Base-by-base conservation (phyloP, 192 early-diverging fungal species). In the Umbelopsis isabellina region DNA sequence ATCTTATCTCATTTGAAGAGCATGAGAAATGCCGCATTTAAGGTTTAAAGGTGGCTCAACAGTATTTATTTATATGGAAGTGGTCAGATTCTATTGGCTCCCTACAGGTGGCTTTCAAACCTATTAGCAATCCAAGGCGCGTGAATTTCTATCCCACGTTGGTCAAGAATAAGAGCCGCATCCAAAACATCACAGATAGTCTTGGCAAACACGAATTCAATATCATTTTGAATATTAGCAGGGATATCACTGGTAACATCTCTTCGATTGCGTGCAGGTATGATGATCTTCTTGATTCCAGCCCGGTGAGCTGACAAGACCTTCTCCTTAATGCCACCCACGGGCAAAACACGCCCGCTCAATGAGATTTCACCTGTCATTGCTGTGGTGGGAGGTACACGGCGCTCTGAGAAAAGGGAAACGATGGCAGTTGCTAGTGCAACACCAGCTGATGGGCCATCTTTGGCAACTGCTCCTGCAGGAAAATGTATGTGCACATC, bases 401-500 rank as follows among this genome's bases (percentile, higher is more conserved):
- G 75, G 37, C 74, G 72, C 21, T 79, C 81, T 22, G 85, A 85
- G 66, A 92, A 87, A 67, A 96, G 82, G 20, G 93, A 94, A 0
- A 96, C 89, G 46, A 96, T 78, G 2, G 94, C 86, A 44, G 90
- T 92, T 13, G 87, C 87, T 46, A 96, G 87, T 1, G 94, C 86
- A 33, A 93, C 80, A 66, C 79, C 79, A 30, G 83, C 82, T 9
- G 84, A 92, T 66, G 90, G 92, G 0, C 94, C 94, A 82, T 96
- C 94, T 77, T 96, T 96, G 18, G 89, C 88, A 8, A 86, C 86
- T 9, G 90, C 86, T 46, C 94, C 94, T 10, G 87, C 84, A 1
- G 94, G 94, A 67, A 96, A 83, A 71, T 96, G 94, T n/a, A 96
- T 89, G 76, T 96, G 94, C n/a, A 96, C 78, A 82, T 93, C 92